phyloP scores from a whole-genome alignment of 2,329 filamentous ascomycete genomes.

The Colletotrichum sp. region DNA sequence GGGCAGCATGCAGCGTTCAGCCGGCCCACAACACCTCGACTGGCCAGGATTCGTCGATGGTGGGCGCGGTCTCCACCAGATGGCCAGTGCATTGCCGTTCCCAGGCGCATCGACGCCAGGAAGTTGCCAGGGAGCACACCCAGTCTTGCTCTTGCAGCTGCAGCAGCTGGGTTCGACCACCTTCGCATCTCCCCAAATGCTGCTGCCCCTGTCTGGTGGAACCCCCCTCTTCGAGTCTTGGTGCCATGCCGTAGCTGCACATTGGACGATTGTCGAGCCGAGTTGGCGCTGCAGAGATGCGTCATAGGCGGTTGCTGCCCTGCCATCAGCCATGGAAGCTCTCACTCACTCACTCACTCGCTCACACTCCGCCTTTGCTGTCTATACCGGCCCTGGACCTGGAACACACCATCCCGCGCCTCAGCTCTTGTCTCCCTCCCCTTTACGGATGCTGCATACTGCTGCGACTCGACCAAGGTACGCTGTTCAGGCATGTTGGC shows the following conservation, averaged over 20 bases:
- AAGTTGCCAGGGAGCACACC: background rate
- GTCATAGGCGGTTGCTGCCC: background rate
- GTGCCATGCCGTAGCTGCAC: background rate
- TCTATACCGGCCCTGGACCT: background rate
- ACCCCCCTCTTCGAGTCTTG: background rate
- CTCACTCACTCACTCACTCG: background rate
- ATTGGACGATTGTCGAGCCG: background rate
- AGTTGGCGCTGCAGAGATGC: conserved; percentile 8
- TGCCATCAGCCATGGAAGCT: background rate
- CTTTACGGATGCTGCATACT: background rate
- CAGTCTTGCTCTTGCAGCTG: too few species aligned
- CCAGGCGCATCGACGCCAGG: conserved; percentile 15
- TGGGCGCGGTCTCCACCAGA: background rate
- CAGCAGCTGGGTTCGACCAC: background rate
- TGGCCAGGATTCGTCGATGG: background rate
- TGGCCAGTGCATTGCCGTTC: conserved; percentile 9
- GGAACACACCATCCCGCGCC: conserved; percentile 8
- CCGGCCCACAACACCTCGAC: conserved; percentile 4
- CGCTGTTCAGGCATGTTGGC: background rate
- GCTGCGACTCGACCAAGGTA: background rate
- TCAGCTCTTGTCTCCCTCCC: background rate
- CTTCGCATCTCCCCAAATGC: background rate
- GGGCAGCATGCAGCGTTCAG: background rate
- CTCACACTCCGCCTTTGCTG: background rate
- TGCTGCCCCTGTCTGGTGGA: background rate